Base-by-base conservation (phyloP, 768 basidiomycete genomes). In the Lactarius sp. region DNA sequence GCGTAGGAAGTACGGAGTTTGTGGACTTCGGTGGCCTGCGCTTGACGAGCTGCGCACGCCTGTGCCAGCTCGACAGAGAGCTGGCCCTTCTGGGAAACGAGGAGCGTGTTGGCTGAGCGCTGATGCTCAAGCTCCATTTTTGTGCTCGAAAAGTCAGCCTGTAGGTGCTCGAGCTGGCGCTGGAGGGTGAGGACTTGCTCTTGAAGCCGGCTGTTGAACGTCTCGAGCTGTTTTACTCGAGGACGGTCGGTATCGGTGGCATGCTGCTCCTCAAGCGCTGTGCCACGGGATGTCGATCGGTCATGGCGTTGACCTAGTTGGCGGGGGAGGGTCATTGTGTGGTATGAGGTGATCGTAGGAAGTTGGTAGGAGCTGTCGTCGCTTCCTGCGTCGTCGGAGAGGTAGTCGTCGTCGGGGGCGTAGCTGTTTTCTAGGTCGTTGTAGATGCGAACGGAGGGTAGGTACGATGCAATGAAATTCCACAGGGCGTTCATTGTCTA, bases 1-100 rank as follows among this genome's bases (percentile, higher is more conserved):
- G 58, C 55, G 51, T 73, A 72, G 18, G 71, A 69, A 27, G 69
- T 54, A 27, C 68, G 66, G 13, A 74, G 67, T 27, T 70, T 66
- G 34, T 66, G 65, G 60, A 67, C 49, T 50, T 67, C 65, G 56
- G 41, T 27, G 9, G 60, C 34, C 52, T 66, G 65, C 13, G 57
- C 46, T 50, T 53, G 65, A 14, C 55, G 53, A 33, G 56, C 61
- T 12, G 59, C 54, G 22, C 52, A 60, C 1, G 64, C 52, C 34
- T 66, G 66, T 13, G 60, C 49, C 33, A 67, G 52, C 47, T 67
- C 56, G 37, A 60, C 64, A 22, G 65, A 66, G 18, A 67, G 64
- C 47, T 55, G 64, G 56, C 60, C 60, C 22, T 67, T 67, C 66
- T 67, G 64, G 34, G 59, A 61, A 18, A 67, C 65, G 50, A 67